Evolutionary conservation across 1,284 basidiomycete genomes (phyloP), one percentile per base, ranked within the genome.

Genomic region (Athelia psychrophila): DNA sequence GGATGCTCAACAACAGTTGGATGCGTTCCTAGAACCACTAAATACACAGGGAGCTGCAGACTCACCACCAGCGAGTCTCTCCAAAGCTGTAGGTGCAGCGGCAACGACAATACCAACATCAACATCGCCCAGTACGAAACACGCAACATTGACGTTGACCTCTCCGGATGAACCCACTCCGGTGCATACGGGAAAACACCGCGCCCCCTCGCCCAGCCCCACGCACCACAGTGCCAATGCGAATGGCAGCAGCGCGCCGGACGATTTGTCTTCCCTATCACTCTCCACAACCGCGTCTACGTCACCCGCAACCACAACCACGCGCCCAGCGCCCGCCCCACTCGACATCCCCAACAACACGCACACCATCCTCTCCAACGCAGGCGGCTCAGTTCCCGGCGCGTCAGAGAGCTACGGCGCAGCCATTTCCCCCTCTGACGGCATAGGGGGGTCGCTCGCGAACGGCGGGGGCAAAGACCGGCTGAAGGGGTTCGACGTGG

Each of bases 401-500:
- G 81, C 80, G 35, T 56, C 63, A 20, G 65, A 73, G 32, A 76
- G 69, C 23, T 75, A 74, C 58, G 77, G 73, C 54, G 71, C 73
- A 25, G 71, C 73, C 13, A 76, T 71, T 35, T 73, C 73, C 19
- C 79, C 81, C 48, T 65, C 73, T 22, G 76, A 78, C 46, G 54
- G 74, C n/a, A 38, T 66, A 27, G 56, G 56, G 25, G 16, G n/a
- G 5, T 56, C 65, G 16, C 50, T 62, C 3, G 68, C 74, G 50
- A 80, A 77, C 48, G 74, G 75, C 50, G 76, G 70, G 54, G 64
- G 70, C 58, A 86, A 83, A 65, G 82, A 81, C 45, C 81, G 76
- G 64, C 68, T 77, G 58, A 79, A 82, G 69, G 74, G 84, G 48
- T 80, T 98, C 61, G 97, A 99, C 69, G 88, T 99, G 55, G 97